Percentiles rank a stretch among this genome's conserved stretches.
Evolutionary conservation across 176 grass and related monocot species (phyloP).

Genomic region (Carex kokanica): DNA sequence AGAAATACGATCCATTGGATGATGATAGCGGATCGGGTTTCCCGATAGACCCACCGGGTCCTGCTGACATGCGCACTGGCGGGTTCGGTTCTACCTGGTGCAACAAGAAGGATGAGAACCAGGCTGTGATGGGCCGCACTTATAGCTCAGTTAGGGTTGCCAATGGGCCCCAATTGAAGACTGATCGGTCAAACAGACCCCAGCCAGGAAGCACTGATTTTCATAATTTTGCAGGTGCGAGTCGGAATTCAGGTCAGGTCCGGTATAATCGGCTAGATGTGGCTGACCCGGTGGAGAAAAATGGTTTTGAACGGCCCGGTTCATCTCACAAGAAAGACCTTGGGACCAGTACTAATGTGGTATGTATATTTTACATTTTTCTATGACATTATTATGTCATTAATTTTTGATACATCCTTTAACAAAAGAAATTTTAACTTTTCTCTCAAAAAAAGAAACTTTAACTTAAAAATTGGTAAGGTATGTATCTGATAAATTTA

Average conservation of each 20-base stretch:
- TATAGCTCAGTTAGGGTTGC: constrained; percentile 55
- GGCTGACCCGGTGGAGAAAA: constrained; percentile 24
- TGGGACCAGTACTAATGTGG: constrained; percentile 11
- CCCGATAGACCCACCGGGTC: constrained; percentile 44
- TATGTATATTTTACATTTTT: neutral
- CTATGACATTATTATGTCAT: neutral
- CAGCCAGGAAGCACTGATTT: constrained; percentile 55
- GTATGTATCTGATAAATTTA: neutral
- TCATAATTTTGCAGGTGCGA: constrained; percentile 43
- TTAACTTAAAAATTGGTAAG: neutral
- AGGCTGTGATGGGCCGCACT: constrained; percentile 28
- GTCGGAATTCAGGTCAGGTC: constrained; percentile 28
- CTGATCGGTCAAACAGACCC: constrained; percentile 23
- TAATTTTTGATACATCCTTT: neutral
- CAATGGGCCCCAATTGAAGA: constrained; percentile 30
- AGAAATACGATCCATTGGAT: constrained; percentile 53
- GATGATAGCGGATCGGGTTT: constrained; percentile 54
- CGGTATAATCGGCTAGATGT: constrained; percentile 33
- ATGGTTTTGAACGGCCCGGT: constrained; percentile 19
- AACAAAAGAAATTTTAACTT: neutral
- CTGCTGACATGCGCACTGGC: constrained; percentile 35
- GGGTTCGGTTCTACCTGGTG: constrained; percentile 69
- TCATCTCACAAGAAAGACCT: constrained; percentile 30
- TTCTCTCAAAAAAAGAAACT: neutral
- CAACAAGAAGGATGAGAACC: constrained; percentile 35